Conservation (phyloP, 345 rosid genomes). For the Populus davidiana region DNA sequence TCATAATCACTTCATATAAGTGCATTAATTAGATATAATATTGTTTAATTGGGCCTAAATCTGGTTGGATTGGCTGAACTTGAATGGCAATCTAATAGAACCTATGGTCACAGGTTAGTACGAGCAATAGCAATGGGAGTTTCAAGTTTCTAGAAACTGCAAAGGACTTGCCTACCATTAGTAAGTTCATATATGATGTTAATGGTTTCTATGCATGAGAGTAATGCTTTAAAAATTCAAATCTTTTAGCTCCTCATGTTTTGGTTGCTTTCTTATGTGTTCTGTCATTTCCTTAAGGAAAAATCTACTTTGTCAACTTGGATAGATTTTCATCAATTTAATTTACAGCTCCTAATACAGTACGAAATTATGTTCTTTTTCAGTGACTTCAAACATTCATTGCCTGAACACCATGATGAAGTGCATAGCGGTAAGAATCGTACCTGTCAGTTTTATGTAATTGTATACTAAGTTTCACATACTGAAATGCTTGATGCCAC, state of each 20-base stretch:
- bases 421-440: slow-evolving; percentile 78
- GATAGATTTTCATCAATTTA: not conserved
- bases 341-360: slow-evolving; percentile 22
- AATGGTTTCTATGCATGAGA: not conserved
- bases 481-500: not conserved
- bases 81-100: slow-evolving; percentile 1
- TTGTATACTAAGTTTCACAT: not conserved
- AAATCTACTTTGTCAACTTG: not conserved
- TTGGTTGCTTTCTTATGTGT: not conserved
- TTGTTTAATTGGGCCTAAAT: not conserved
- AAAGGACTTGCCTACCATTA: slow-evolving; percentile 77
- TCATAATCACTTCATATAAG: not conserved
- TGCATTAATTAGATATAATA: slow-evolving; percentile 1
- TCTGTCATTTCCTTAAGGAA: not conserved
- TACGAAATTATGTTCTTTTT: slow-evolving; percentile 15
- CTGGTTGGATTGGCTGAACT: slow-evolving; percentile 7
- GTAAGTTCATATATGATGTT: slow-evolving; percentile 42
- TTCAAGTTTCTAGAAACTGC: slow-evolving; percentile 79
- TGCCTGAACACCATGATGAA: slow-evolving; percentile 88
- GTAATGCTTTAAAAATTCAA: not conserved
- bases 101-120: slow-evolving; percentile 45
- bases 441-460: not conserved
- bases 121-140: slow-evolving; percentile 39
- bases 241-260: not conserved
- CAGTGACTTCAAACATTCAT: slow-evolving; percentile 77